Conservation (phyloP, 495 filamentous ascomycete species). For the Penicillium desertorum region DNA sequence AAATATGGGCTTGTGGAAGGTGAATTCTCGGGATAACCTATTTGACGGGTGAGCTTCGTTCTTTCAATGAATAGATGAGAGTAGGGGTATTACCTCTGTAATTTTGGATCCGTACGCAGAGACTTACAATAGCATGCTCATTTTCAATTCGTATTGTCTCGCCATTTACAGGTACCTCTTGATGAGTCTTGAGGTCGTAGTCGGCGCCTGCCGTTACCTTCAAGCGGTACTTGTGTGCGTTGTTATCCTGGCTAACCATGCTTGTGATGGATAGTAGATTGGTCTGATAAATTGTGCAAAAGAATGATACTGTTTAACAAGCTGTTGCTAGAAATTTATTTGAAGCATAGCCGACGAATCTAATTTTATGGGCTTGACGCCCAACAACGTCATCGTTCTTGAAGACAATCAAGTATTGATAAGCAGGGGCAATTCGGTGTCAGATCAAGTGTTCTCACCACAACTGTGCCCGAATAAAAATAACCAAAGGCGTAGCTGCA, state of each 20-base stretch:
- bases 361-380: constrained; percentile 7
- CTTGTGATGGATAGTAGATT: background rate
- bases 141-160: constrained; percentile 57
- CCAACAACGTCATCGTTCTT: constrained; percentile 16
- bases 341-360: background rate
- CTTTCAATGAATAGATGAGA: constrained; percentile 6
- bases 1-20: constrained; percentile 72
- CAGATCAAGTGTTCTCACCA: too few relatives aligned
- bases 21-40: constrained; percentile 58
- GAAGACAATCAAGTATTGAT: constrained; percentile 3
- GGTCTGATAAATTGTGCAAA: background rate
- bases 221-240: constrained; percentile 35
- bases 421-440: background rate
- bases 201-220: constrained; percentile 61
- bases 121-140: constrained; percentile 55
- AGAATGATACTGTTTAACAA: background rate
- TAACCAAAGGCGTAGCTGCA: background rate
- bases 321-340: background rate
- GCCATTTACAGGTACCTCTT: constrained; percentile 70
- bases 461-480: background rate
- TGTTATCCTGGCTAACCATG: constrained; percentile 1
- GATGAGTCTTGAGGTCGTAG: constrained; percentile 66
- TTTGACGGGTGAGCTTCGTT: constrained; percentile 34
- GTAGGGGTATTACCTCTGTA: constrained; percentile 47
- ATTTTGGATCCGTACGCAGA: constrained; percentile 69